A percentile compares a stretch with the other conserved stretches of the same genome.
Conservation (phyloP, 1,139 yeast genomes). For the Protomyces pachydermus region DNA sequence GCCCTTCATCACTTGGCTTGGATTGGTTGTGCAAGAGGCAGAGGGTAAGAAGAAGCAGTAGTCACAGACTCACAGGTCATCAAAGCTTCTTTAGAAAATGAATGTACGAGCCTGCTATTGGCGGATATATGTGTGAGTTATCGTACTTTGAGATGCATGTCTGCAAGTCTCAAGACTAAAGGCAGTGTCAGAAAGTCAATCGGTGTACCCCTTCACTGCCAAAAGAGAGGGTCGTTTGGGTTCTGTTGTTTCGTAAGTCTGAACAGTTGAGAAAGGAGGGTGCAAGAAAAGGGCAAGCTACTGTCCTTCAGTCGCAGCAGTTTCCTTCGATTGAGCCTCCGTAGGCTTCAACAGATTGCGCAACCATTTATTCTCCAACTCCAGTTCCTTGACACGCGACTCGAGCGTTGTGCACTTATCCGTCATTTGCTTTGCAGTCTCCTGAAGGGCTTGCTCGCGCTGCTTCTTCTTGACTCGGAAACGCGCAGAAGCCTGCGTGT, state of each 20-base stretch:
- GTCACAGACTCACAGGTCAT: neutral
- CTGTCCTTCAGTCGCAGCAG: no score
- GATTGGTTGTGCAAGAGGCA: conserved; percentile 13
- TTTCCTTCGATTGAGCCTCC: neutral
- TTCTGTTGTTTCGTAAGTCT: neutral
- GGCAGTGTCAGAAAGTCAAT: neutral
- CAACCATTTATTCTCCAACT: conserved; percentile 78
- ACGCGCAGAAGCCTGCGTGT: conserved; percentile 77
- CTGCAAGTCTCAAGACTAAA: neutral
- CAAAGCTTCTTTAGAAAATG: no score
- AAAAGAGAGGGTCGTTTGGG: no score
- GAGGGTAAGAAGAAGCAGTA: conserved; percentile 9
- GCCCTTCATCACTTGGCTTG: conserved; percentile 29
- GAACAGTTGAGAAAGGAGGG: neutral
- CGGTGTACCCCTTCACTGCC: neutral
- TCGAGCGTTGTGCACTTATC: conserved; percentile 60
- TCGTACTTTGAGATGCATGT: no score
- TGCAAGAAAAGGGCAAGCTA: no score
- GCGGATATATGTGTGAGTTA: no score
- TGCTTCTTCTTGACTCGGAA: conserved; percentile 75
- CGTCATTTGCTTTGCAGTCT: conserved; percentile 55
- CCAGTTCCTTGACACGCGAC: conserved; percentile 59
- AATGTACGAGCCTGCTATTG: no score
- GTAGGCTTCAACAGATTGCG: conserved; percentile 53
- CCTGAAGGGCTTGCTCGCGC: conserved; percentile 81